Base-by-base conservation (phyloP, 1,139 yeast species). In the Suhomyces taliae region DNA sequence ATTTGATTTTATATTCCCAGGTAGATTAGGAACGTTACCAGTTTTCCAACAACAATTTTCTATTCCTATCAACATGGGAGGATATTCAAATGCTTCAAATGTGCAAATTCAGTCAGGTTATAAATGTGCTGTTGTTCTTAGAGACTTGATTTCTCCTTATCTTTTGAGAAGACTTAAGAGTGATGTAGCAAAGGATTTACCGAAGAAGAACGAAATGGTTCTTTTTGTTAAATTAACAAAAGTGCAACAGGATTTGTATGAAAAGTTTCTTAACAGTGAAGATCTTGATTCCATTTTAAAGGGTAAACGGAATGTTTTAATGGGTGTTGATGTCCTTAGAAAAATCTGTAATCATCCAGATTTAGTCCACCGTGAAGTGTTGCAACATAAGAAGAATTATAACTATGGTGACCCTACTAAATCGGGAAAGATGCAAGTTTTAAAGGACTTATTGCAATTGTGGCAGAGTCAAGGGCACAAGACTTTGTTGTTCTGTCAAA, bases 281-380 rank as follows among this genome's bases (percentile, higher is more conserved):
- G 98, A 91, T 50, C 66, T 90, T 60, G 72, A 72, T 40, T 82
- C 90, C 19, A 90, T 90, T 36, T 66, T 86, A 46, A 77, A 79
- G 37, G 97, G 98, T 1, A 85, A 79, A 57, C 66, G 95, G 45
- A 90, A 90, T 55, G 90, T 90, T 24, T 69, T 93, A 34, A 88
- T 79, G 76, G 99, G 99, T 0, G 95, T 93, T 36, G 98, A 93
- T 62, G 80, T 89, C 32, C 65, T 93, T 46, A 74, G 99, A 50
- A 93, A 93, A 60, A 89, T 93, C 3, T 95, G 99, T 63, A 93
- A 93, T 63, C 99, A 95, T 68, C 99, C 99, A 0, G 97, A 95
- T 64, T 70, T 93, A 49, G 83, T 89, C 1, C 83, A 83, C 45
- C 69, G 83, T 10, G 84, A 83, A 8, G 62, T 65, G 6, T 62